Evolutionary conservation across 176 grass and related monocot genomes (phyloP).

Genomic region (Pontederia paniculata): DNA sequence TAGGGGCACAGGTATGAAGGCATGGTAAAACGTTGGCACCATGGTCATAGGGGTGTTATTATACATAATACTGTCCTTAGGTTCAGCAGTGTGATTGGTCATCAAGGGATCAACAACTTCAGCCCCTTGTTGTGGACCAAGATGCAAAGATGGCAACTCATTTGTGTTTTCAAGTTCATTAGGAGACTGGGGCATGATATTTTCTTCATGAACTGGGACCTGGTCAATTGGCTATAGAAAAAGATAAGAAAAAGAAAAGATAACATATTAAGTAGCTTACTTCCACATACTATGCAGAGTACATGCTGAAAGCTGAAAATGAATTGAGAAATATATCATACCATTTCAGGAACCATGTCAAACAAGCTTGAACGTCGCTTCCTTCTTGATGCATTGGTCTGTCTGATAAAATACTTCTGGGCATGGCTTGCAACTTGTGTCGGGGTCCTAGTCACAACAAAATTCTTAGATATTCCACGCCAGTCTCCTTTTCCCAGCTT

Average conservation of each 20-base stretch:
- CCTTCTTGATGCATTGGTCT: constrained; percentile 59
- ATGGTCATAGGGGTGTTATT: constrained; percentile 5
- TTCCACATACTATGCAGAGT: neutral
- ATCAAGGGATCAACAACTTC: constrained; percentile 17
- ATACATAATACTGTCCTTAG: constrained; percentile 18
- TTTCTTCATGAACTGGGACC: constrained; percentile 13
- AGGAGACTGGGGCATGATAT: constrained; percentile 18
- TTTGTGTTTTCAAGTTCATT: constrained; percentile 33
- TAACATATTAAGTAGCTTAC: neutral
- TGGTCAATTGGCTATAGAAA: constrained; percentile 41
- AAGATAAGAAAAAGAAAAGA: constrained; percentile 1
- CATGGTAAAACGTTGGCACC: constrained; percentile 37
- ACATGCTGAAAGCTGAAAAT: neutral
- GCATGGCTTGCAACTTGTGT: constrained; percentile 98
- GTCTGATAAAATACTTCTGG: constrained; percentile 88
- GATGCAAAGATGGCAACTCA: constrained; percentile 25
- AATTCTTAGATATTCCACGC: constrained; percentile 80
- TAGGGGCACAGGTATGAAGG: constrained; percentile 31
- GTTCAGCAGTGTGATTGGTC: constrained; percentile 19
- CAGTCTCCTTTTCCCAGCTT: constrained; percentile 92
- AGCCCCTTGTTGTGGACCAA: constrained; percentile 29
- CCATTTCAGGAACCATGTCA: constrained; percentile 75
- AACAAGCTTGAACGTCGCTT: constrained; percentile 89
- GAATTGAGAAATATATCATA: constrained; percentile 17
- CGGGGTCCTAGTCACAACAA: constrained; percentile 67